Percentiles rank a stretch among this genome's conserved stretches.
Evolutionary conservation across 208 protist genomes (phyloP).

Genomic region (Crithidia expoeki): DNA sequence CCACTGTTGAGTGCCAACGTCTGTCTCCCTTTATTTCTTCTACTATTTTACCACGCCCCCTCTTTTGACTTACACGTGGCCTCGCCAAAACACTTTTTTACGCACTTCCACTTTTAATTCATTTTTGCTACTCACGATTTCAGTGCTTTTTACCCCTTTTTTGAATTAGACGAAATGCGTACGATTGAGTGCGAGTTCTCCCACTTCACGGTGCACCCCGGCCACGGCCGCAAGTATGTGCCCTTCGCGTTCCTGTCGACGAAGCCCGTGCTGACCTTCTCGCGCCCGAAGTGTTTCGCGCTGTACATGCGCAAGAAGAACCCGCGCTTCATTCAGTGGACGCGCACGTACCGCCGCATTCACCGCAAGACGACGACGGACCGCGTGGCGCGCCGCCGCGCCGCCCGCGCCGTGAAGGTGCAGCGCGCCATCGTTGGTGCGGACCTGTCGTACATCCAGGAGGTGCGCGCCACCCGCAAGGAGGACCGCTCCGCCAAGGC

Average conservation of each 20-base stretch:
- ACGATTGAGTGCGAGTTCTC: constrained; percentile 94
- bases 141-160: too few species aligned
- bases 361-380: constrained; percentile 92
- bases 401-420: constrained; percentile 73
- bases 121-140: too few species aligned
- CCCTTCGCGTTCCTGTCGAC: constrained; percentile 93
- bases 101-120: too few species aligned
- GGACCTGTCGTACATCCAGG: constrained; percentile 90
- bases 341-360: constrained; percentile 92
- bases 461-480: constrained; percentile 80
- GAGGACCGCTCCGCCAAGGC: constrained; percentile 90
- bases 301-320: constrained; percentile 96
- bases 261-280: constrained; percentile 94
- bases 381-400: constrained; percentile 82
- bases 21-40: too few species aligned
- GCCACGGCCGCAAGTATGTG: constrained; percentile 94
- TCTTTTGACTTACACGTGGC: too few species aligned
- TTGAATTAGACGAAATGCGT: too few species aligned
- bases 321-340: constrained; percentile 93
- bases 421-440: constrained; percentile 88
- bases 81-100: too few species aligned
- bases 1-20: too few species aligned
- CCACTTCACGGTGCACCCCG: constrained; percentile 93
- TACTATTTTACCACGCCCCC: too few species aligned
- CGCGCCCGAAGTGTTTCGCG: constrained; percentile 87